Conservation (phyloP, 148 eudicot genomes). For the Chenopodium formosanum region DNA sequence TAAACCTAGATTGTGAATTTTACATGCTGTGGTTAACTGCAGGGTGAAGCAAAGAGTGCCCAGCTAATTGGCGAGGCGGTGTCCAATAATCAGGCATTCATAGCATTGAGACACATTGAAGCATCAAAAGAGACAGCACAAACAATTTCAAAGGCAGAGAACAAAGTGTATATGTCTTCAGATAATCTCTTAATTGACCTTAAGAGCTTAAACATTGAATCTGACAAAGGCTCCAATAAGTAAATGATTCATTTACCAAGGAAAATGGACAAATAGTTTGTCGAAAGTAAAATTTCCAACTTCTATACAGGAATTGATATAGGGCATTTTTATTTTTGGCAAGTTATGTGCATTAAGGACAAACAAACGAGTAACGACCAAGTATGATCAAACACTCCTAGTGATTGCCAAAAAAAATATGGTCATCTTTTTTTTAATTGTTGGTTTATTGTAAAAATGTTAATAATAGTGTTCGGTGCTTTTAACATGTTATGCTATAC, state of each 20-base stretch:
- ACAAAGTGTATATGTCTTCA: neutral
- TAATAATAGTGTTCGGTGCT: no score
- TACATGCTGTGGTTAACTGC: neutral
- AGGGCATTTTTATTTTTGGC: no score
- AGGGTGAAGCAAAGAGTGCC: constrained; percentile 33
- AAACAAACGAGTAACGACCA: no score
- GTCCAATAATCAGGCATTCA: constrained; percentile 4
- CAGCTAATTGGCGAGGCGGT: constrained; percentile 13
- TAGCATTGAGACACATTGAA: constrained; percentile 19
- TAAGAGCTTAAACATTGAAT: neutral
- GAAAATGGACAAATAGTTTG: neutral
- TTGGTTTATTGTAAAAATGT: no score
- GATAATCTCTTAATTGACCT: constrained; percentile 16
- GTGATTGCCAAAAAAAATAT: no score
- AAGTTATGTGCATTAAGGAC: no score
- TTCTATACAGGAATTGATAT: neutral
- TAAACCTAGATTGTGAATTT: neutral
- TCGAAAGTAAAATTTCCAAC: neutral
- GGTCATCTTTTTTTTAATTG: no score
- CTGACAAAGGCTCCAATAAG: constrained; percentile 1
- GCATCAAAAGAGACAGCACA: constrained; percentile 16
- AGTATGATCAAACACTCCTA: no score
- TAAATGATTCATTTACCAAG: neutral
- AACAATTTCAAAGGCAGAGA: neutral
- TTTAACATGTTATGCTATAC: no score